Base-by-base conservation (phyloP, 2,329 filamentous ascomycete genomes). In the Aspergillus sp. region DNA sequence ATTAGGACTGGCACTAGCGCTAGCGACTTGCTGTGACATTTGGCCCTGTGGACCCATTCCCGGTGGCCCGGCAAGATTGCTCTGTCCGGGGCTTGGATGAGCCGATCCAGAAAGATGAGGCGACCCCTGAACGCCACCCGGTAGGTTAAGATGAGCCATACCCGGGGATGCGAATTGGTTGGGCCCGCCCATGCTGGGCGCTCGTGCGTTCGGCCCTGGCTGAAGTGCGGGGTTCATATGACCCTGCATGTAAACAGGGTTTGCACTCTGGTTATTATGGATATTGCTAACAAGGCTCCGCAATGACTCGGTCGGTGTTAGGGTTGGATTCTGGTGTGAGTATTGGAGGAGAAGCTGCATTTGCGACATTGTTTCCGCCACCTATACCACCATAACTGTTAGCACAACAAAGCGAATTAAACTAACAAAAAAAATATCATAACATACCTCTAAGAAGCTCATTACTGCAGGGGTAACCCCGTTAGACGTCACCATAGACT, bases 301-400 rank as follows among this genome's bases (percentile, higher is more conserved):
- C 55, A 87, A 73, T n/a, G 84, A 82, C 63, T 85, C 78, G 19
- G 77, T 74, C 3, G 85, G 82, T 27, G 79, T 78, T 55, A 86
- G 68, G 19, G 80, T 76, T 4, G 77, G 76, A 62, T 84, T 78
- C 49, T 81, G 76, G 56, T 83, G 79, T 23, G 82, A 82, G 63
- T 81, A 84, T 50, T 79, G 77, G 74, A 87, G 86, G 35, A 88
- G 72, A 58, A 81, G 78, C 57, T 81, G 81, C 86, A 89, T 88
- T 63, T 83, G 79, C 54, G 83, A 85, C 69, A 88, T 82, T 31
- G 85, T 87, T 71, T 89, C 87, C 58, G 83, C 84, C 60, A 87
- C 81, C 85, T 88, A 65, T 7, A 60, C 2, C 23, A 21, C 25
- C 21, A 27, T 17, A 15, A 23, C 4, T 15, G 41, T 57, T 27